Percentiles rank a stretch among this genome's conserved stretches.
Evolutionary conservation across 2,329 filamentous ascomycete genomes (phyloP).

Genomic region (Huntiella omanensis): DNA sequence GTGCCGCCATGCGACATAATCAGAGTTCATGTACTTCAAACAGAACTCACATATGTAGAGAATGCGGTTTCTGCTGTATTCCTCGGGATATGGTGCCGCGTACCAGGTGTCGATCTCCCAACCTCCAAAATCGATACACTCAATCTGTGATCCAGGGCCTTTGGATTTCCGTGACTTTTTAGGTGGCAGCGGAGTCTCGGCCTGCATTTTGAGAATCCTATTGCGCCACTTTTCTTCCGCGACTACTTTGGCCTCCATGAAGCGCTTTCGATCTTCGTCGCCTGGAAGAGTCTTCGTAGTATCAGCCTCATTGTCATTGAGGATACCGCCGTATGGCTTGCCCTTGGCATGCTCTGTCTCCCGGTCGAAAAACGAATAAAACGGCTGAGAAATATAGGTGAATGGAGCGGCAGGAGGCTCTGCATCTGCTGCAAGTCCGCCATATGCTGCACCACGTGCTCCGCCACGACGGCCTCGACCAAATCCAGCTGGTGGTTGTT

Average conservation of each 20-base stretch:
- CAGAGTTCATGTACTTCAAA: slow-evolving; percentile 98
- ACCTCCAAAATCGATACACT: slow-evolving; percentile 94
- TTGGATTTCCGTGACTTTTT: slow-evolving; percentile 55
- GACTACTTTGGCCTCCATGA: slow-evolving; percentile 75
- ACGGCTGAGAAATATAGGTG: slow-evolving; percentile 49
- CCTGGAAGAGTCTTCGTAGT: slow-evolving; percentile 75
- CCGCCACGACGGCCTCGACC: slow-evolving; percentile 5
- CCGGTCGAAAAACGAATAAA: slow-evolving; percentile 76
- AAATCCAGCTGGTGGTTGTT: slow-evolving; percentile 5
- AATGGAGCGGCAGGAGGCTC: slow-evolving; percentile 33
- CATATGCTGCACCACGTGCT: slow-evolving; percentile 2
- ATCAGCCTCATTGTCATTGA: slow-evolving; percentile 76
- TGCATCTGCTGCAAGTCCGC: neutral
- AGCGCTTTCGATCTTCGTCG: slow-evolving; percentile 62
- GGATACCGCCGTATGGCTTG: slow-evolving; percentile 88
- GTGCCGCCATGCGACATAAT: slow-evolving; percentile 94
- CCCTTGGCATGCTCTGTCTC: slow-evolving; percentile 77
- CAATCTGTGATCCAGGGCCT: slow-evolving; percentile 88
- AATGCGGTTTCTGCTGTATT: slow-evolving; percentile 90
- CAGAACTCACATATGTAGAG: slow-evolving; percentile 99
- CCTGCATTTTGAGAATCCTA: slow-evolving; percentile 39
- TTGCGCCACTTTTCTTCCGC: slow-evolving; percentile 84
- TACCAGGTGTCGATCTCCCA: slow-evolving; percentile 99
- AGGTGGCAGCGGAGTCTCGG: slow-evolving; percentile 39
- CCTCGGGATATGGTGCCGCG: slow-evolving; percentile 90